A percentile compares a stretch with the other conserved stretches of the same genome.
Conservation (phyloP, 139 green algal species). For the Picochlorum sp. region DNA sequence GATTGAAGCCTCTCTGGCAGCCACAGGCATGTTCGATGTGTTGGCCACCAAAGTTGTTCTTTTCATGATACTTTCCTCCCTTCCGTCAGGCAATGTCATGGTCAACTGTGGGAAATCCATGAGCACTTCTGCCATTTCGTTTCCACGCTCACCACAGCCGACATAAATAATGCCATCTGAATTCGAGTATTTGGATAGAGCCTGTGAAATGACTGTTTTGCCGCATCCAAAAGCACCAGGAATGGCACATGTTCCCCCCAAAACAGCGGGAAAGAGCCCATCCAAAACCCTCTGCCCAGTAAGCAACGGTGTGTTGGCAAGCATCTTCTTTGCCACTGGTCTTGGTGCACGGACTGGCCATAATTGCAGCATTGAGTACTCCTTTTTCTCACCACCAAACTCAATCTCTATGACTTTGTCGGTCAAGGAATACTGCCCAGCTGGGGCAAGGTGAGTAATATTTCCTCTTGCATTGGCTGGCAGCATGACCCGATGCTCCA, state of each 20-base stretch:
- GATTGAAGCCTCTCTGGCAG: conserved; percentile 96
- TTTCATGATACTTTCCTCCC: conserved; percentile 99
- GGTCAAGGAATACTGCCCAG: conserved; percentile 79
- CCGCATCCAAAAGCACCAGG: conserved; percentile 97
- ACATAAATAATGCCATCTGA: conserved; percentile 98
- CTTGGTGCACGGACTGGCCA: conserved; percentile 92
- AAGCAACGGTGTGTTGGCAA: conserved; percentile 92
- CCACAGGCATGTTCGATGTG: conserved; percentile 99
- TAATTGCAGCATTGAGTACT: conserved; percentile 92
- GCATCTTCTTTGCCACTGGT: conserved; percentile 88
- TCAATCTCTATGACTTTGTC: conserved; percentile 96
- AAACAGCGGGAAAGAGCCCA: conserved; percentile 92
- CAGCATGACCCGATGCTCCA: conserved; percentile 88
- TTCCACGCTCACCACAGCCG: conserved; percentile 93
- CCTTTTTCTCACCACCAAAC: conserved; percentile 86
- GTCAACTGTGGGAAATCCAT: conserved; percentile 95
- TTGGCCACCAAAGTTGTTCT: conserved; percentile 95
- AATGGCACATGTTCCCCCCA: conserved; percentile 95
- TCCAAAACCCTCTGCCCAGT: conserved; percentile 97
- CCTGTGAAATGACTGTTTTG: conserved; percentile 98
- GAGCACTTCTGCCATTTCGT: conserved; percentile 85
- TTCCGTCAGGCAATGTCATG: conserved; percentile 92
- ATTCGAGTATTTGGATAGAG: conserved; percentile 98
- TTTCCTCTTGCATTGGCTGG: conserved; percentile 74
- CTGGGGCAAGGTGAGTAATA: conserved; percentile 83